phyloP scores from a whole-genome alignment of 225 moss, liverwort and hornwort genomes.

The Takakia lepidozioides region DNA sequence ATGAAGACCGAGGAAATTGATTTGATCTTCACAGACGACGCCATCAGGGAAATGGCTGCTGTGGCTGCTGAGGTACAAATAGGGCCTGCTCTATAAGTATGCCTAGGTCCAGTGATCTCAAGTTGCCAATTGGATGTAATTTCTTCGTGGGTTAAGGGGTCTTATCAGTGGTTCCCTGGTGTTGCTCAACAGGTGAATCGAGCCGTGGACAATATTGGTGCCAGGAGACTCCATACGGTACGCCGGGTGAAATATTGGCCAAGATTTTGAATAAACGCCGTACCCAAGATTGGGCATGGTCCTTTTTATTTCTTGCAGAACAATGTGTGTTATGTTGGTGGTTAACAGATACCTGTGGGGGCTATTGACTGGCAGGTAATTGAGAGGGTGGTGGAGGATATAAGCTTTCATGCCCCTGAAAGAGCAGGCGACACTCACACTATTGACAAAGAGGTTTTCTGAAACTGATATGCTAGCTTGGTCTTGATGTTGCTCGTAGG shows the following conservation, averaged over 20 bases:
- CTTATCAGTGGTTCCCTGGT: not conserved
- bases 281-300: no score
- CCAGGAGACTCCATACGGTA: constrained; percentile 75
- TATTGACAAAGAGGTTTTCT: constrained; percentile 81
- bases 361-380: constrained; percentile 35
- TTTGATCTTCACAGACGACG: constrained; percentile 75
- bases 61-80: constrained; percentile 75
- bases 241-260: no score
- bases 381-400: constrained; percentile 87
- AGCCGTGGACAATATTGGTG: constrained; percentile 79
- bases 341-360: no score
- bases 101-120: no score
- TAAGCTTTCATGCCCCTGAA: constrained; percentile 76
- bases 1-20: constrained; percentile 88
- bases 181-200: constrained; percentile 56
- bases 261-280: no score
- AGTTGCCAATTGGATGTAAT: no score
- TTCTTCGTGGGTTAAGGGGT: no score
- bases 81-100: no score
- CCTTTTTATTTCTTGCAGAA: no score
- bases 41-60: constrained; percentile 73
- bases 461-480: no score
- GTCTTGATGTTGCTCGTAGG: no score
- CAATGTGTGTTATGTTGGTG: no score
- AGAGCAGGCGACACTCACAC: constrained; percentile 61